These are phyloP conservation scores for Dryas integrifolia DNA, from an alignment of 331 rosid genomes.

Conservation along the genomic window DNA sequence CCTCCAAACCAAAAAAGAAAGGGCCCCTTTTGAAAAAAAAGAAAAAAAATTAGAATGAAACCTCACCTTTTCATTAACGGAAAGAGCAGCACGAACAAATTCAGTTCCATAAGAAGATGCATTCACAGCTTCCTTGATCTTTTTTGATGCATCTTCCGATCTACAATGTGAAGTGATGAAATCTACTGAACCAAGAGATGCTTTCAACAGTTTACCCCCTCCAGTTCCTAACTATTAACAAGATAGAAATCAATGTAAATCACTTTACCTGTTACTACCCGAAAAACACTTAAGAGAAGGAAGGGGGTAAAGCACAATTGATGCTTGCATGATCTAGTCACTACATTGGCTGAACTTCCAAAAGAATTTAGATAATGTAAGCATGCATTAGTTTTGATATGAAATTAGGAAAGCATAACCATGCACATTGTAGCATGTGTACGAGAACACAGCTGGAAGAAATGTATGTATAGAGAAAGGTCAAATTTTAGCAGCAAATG, in stretches of 20 bases:
- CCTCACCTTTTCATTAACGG: conserved; percentile 73
- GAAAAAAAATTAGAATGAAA: not conserved
- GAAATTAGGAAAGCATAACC: not conserved
- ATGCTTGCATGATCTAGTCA: not conserved
- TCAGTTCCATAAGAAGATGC: conserved; percentile 79
- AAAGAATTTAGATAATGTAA: not conserved
- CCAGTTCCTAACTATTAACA: conserved; percentile 62
- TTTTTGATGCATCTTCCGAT: conserved; percentile 61
- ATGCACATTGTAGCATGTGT: not conserved
- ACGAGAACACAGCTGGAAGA: not conserved
- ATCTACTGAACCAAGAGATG: conserved; percentile 95
- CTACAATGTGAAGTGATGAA: conserved; percentile 80
- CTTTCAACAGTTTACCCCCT: conserved; percentile 56
- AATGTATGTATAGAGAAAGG: not conserved
- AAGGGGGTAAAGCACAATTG: not conserved
- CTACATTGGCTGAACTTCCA: conserved; percentile 4
- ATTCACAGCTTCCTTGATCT: conserved; percentile 80
- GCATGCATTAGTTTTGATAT: not conserved
- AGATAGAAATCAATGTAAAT: conserved; percentile 34
- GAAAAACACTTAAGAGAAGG: conserved; percentile 13
- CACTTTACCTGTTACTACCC: conserved; percentile 26
- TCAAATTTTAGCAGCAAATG: not conserved
- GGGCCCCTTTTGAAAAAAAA: too few species aligned
- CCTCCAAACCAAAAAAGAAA: not conserved
- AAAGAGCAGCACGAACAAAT: conserved; percentile 94